Conservation (phyloP, 164 flowering plant genomes). For the Umbilicus rupestris region DNA sequence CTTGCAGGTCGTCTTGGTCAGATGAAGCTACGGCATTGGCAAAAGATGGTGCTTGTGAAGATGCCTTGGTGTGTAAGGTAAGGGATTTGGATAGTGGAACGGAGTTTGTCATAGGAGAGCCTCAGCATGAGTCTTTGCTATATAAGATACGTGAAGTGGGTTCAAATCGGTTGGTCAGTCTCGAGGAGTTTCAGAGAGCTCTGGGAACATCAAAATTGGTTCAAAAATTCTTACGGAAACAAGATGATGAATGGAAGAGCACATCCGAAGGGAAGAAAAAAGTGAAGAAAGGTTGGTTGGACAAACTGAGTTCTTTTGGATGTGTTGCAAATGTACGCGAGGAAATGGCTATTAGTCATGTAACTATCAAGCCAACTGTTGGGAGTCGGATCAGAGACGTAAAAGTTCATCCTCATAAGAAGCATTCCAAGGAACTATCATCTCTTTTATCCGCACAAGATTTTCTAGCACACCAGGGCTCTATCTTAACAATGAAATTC, state of each 20-base stretch:
- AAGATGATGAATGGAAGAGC: constrained; percentile 15
- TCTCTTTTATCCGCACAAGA: constrained; percentile 54
- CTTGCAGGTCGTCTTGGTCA: constrained; percentile 28
- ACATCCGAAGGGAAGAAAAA: constrained; percentile 20
- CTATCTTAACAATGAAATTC: constrained; percentile 70
- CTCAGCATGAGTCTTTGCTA: constrained; percentile 20
- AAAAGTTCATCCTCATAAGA: constrained; percentile 30
- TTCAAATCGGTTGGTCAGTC: constrained; percentile 26
- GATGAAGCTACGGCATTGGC: constrained; percentile 12
- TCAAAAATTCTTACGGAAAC: constrained; percentile 22
- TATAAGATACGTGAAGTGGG: constrained; percentile 29
- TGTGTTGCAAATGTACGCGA: constrained; percentile 21
- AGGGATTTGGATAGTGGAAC: constrained; percentile 34
- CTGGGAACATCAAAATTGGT: constrained; percentile 33
- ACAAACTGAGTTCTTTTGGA: constrained; percentile 27
- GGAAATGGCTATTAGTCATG: constrained; percentile 11
- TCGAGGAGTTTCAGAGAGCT: constrained; percentile 36
- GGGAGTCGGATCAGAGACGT: constrained; percentile 24
- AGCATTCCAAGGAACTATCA: constrained; percentile 56
- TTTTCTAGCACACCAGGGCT: constrained; percentile 59
- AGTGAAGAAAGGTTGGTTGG: constrained; percentile 43
- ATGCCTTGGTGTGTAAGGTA: constrained; percentile 16
- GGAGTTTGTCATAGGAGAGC: constrained; percentile 25
- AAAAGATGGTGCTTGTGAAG: constrained; percentile 18
- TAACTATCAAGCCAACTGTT: constrained; percentile 3